Percentiles rank a stretch among this genome's conserved stretches.
Evolutionary conservation across 768 basidiomycete genomes (phyloP).

Genomic region (Dentipellis fragilis): DNA sequence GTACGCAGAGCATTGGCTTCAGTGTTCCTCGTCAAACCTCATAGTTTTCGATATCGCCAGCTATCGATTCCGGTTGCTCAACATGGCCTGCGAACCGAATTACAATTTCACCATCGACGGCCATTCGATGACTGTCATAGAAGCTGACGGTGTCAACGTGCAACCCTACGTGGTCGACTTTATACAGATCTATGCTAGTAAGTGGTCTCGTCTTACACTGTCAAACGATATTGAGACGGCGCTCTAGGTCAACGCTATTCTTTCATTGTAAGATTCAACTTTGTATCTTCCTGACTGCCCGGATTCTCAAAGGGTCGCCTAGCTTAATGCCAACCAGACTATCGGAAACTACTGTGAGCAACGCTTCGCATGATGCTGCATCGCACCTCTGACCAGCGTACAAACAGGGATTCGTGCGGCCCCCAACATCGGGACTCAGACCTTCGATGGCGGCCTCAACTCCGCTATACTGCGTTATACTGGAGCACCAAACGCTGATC

Average conservation of each 20-base stretch:
- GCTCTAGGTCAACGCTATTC: background rate
- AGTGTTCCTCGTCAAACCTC: background rate
- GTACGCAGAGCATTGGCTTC: slow-evolving; percentile 14
- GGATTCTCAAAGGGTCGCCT: background rate
- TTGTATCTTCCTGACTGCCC: too few species aligned
- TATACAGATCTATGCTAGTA: slow-evolving; percentile 26
- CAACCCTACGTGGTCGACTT: slow-evolving; percentile 24
- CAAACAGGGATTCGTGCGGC: background rate
- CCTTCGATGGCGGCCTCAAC: slow-evolving; percentile 14
- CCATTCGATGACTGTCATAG: slow-evolving; percentile 32
- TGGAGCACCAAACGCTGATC: slow-evolving; percentile 26
- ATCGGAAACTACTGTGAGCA: slow-evolving; percentile 29
- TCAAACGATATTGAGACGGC: background rate
- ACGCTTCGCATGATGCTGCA: background rate
- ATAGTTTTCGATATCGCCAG: background rate
- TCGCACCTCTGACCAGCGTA: background rate
- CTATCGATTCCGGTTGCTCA: slow-evolving; percentile 23
- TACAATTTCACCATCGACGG: slow-evolving; percentile 25
- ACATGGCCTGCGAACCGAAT: slow-evolving; percentile 22
- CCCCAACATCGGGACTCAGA: background rate
- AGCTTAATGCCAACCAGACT: slow-evolving; percentile 24
- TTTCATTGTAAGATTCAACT: background rate
- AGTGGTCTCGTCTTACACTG: background rate
- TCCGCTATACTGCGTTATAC: slow-evolving; percentile 31
- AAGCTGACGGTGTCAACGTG: slow-evolving; percentile 29